phyloP scores from a whole-genome alignment of 108 stramenopile species.

The Fragilaria crotonensis region DNA sequence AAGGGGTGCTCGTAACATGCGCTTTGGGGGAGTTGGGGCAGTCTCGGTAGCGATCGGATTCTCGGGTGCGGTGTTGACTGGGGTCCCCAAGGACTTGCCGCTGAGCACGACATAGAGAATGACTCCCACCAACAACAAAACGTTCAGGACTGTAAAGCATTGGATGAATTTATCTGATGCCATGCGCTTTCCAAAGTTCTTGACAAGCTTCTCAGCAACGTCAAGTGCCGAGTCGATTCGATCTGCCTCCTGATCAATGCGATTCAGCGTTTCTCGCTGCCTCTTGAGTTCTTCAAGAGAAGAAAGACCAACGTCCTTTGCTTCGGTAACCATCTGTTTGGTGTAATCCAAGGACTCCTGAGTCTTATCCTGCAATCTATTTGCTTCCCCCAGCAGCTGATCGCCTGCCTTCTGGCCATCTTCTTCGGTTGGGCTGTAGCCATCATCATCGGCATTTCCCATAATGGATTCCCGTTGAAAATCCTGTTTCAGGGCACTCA shows the following conservation, averaged over 20 bases:
- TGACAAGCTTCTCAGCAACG: conserved; percentile 85
- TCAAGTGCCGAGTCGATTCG: conserved; percentile 82
- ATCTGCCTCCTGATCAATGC: conserved; percentile 85
- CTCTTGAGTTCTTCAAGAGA: conserved; percentile 82
- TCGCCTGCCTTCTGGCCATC: conserved; percentile 58
- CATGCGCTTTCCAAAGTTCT: conserved; percentile 90
- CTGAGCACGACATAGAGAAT: conserved; percentile 72
- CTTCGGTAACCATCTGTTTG: conserved; percentile 62
- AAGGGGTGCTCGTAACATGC: not conserved
- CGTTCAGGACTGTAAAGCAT: conserved; percentile 86
- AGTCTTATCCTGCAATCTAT: conserved; percentile 70
- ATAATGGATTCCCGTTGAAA: conserved; percentile 55
- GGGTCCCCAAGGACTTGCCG: conserved; percentile 11
- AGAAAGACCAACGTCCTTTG: conserved; percentile 76
- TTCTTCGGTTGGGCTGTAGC: conserved; percentile 19
- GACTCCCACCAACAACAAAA: conserved; percentile 74
- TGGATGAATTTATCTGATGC: conserved; percentile 93
- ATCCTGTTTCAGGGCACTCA: conserved; percentile 56
- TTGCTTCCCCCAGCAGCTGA: conserved; percentile 61
- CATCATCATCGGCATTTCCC: conserved; percentile 19
- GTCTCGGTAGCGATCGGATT: conserved; percentile 11
- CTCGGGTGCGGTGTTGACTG: conserved; percentile 16
- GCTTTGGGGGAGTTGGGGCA: not conserved
- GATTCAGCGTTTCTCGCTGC: conserved; percentile 80
- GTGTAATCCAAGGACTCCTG: conserved; percentile 65